Evolutionary conservation across 305 asterid genomes (phyloP).

Genomic region (Fraxinus greggii): DNA sequence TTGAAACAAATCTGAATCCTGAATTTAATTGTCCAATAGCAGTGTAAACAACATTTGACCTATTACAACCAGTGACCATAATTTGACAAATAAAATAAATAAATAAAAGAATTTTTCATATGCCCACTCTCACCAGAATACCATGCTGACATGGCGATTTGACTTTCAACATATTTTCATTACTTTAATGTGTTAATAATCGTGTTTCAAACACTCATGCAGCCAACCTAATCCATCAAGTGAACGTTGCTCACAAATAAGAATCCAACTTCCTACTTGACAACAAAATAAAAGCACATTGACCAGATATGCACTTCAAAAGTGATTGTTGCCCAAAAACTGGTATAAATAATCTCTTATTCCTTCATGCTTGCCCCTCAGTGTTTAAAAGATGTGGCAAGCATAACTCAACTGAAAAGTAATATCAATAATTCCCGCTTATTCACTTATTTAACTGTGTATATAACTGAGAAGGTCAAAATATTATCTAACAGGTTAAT

Average conservation of each 20-base stretch:
- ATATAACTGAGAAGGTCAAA: not conserved
- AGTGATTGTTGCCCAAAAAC: constrained; percentile 1
- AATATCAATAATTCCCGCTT: not conserved
- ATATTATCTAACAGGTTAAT: not conserved
- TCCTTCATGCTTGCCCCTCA: not conserved
- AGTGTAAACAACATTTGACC: not conserved
- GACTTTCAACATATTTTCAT: not conserved
- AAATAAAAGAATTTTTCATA: not conserved
- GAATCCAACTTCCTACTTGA: not conserved
- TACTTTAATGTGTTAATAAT: not conserved
- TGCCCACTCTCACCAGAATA: not conserved
- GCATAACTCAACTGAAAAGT: not conserved
- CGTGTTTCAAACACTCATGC: not conserved
- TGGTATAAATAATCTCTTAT: not conserved
- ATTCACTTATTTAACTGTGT: not conserved
- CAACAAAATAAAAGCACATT: constrained; percentile 6
- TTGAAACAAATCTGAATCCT: not conserved
- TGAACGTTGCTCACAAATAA: not conserved
- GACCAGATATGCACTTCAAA: constrained; percentile 18
- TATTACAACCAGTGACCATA: not conserved
- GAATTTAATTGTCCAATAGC: not conserved
- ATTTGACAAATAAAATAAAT: not conserved
- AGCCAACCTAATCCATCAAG: constrained; percentile 2
- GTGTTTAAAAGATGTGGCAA: not conserved
- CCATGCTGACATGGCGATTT: not conserved